phyloP scores from a whole-genome alignment of 352 stramenopile species.

The Phytophthora colocasiae region DNA sequence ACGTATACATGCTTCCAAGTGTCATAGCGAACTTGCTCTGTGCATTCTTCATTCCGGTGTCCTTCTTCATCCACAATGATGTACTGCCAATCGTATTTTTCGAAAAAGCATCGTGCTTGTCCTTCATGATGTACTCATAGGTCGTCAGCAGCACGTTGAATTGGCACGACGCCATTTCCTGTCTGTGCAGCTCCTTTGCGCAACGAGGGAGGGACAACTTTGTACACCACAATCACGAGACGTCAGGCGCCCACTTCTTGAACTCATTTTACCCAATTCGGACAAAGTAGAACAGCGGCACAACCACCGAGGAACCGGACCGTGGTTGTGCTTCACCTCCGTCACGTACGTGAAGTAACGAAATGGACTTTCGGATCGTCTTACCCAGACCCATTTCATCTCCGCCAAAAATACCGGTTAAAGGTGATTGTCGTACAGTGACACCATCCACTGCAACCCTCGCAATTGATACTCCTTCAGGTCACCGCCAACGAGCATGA shows the following conservation, averaged over 20 bases:
- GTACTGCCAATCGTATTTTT: slow-evolving; percentile 93
- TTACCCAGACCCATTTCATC: slow-evolving; percentile 97
- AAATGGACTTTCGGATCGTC: slow-evolving; percentile 90
- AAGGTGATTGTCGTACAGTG: slow-evolving; percentile 97
- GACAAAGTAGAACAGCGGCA: slow-evolving; percentile 95
- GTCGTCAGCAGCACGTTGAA: slow-evolving; percentile 95
- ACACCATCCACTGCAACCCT: slow-evolving; percentile 99
- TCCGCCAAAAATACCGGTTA: slow-evolving; percentile 99
- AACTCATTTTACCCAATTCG: slow-evolving; percentile 96
- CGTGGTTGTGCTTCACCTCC: slow-evolving; percentile 88
- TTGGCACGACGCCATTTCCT: slow-evolving; percentile 87
- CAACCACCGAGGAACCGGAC: slow-evolving; percentile 98
- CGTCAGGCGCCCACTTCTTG: slow-evolving; percentile 94
- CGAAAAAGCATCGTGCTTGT: no score
- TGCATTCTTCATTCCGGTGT: slow-evolving; percentile 93
- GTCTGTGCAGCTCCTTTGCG: slow-evolving; percentile 81
- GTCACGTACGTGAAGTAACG: slow-evolving; percentile 85
- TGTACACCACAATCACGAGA: slow-evolving; percentile 98
- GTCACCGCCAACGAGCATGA: slow-evolving; percentile 96
- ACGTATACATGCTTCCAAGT: slow-evolving; percentile 84
- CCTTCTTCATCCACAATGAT: slow-evolving; percentile 96
- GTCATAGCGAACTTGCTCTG: slow-evolving; percentile 93
- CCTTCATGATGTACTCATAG: slow-evolving; percentile 95
- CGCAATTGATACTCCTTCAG: slow-evolving; percentile 99
- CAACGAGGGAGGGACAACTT: no score